These are phyloP conservation scores for Trichoderma afroharzianum DNA, from an alignment of 2,329 filamentous ascomycete species.

Conservation along the genomic window DNA sequence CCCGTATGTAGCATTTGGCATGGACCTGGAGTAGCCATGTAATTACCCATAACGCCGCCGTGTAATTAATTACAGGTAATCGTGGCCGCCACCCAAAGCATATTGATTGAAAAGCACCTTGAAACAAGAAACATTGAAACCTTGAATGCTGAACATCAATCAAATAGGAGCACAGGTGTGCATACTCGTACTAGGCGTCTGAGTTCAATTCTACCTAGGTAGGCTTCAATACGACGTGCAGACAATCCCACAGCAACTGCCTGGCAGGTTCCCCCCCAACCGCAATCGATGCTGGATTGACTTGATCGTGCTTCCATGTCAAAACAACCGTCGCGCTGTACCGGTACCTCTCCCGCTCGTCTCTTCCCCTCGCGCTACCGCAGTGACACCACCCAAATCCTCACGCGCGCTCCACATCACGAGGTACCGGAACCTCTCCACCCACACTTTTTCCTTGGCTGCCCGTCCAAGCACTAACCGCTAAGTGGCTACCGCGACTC, in stretches of 20 bases:
- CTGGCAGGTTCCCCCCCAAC: background rate
- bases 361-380: background rate
- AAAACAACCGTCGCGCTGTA: conserved; percentile 4
- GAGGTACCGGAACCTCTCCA: conserved; percentile 19
- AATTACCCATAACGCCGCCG: background rate
- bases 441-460: background rate
- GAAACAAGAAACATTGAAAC: background rate
- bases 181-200: background rate
- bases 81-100: background rate
- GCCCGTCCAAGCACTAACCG: conserved; percentile 8
- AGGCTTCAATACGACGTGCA: background rate
- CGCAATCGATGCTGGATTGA: background rate
- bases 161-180: background rate
- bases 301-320: background rate
- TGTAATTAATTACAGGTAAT: background rate
- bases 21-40: background rate
- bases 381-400: background rate
- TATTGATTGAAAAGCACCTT: background rate
- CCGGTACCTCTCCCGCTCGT: background rate
- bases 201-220: background rate
- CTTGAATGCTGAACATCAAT: background rate
- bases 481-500: conserved; percentile 13
- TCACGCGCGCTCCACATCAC: conserved; percentile 8
- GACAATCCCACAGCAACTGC: background rate
- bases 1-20: background rate